Base-by-base conservation (phyloP, 2,329 filamentous ascomycete species). In the Colletotrichum tamarilloi region DNA sequence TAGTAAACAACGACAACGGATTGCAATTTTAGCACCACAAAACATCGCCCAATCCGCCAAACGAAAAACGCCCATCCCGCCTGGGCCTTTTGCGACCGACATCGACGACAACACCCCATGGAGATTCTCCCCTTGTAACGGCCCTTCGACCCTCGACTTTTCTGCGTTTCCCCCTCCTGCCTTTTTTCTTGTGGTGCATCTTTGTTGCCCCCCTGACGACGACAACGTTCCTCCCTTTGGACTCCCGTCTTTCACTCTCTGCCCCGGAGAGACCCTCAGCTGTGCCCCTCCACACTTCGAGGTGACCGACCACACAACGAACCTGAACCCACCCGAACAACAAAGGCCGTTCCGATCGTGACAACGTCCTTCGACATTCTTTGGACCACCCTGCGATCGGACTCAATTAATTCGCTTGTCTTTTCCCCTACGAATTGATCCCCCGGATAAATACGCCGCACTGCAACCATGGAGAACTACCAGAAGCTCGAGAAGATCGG, bases 401-500 rank as follows among this genome's bases (percentile, higher is more conserved):
- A 26, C 24, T 62, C 68, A 2, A 57, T 67, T 26, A 38, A 38
- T 22, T 46, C 52, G 12, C 49, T 62, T 53, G 53, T 11, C 46
- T 56, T n/a, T 1, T 28, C 7, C n/a, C 19, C 16, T 26, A 38
- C 62, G 4, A 49, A 56, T 38, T 65, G 59, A 26, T 72, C 14
- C 5, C 14, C 46, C 26, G 56, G 56, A 67, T 72, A 38, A n/a
- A 11, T 12, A 52, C 24, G 53, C 32, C 53, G 57, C 52, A 67
- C 24, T 19, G 59, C 69, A 68, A 76, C 74, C 77, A 97, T 98
- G 95, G 95, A 98, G 84, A 97, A 97, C 85, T 98, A 98, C 84
- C 94, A 97, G 85, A 97, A 97, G 87, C 90, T 98, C 80, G 95
- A 98, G 87, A 98, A 98, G 88, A 95, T 98, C 80, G 95, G 95